Conservation (phyloP, 768 basidiomycete species). For the Boletus vinaceobasis region DNA sequence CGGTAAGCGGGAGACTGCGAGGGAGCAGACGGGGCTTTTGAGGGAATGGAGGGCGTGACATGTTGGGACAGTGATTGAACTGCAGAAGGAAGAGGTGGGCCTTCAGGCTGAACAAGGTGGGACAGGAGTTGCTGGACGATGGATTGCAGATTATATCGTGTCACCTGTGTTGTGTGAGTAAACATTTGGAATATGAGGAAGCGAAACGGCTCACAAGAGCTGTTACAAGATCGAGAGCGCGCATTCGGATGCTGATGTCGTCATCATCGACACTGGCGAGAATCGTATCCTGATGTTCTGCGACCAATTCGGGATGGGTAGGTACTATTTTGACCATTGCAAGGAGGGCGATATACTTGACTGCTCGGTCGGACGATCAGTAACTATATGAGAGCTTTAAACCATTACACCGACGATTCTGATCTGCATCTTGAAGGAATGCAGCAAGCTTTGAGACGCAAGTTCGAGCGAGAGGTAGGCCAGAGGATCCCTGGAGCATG, state of each 20-base stretch:
- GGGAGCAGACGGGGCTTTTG: constrained; percentile 44
- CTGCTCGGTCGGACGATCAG: constrained; percentile 42
- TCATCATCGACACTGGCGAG: constrained; percentile 86
- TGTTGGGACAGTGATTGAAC: constrained; percentile 51
- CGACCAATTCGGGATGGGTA: constrained; percentile 82
- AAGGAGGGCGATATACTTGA: constrained; percentile 94
- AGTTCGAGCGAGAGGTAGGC: constrained; percentile 73
- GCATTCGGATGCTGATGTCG: constrained; percentile 94
- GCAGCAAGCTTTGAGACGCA: constrained; percentile 93
- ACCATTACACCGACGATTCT: constrained; percentile 71
- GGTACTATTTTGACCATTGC: constrained; percentile 97
- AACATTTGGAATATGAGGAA: background rate
- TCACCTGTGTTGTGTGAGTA: constrained; percentile 51
- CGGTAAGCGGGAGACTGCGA: constrained; percentile 83
- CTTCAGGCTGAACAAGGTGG: constrained; percentile 68
- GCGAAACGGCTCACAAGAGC: constrained; percentile 66
- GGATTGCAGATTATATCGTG: constrained; percentile 77
- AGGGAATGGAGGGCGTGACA: constrained; percentile 39
- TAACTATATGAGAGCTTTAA: constrained; percentile 8
- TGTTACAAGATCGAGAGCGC: constrained; percentile 89
- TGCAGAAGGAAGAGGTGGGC: constrained; percentile 55
- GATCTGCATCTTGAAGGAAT: constrained; percentile 90
- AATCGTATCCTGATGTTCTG: constrained; percentile 90
- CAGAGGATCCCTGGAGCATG: constrained; percentile 81
- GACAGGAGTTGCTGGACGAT: constrained; percentile 88